Conservation (phyloP, 257 asterid species). For the Solanum corneliomulleri region DNA sequence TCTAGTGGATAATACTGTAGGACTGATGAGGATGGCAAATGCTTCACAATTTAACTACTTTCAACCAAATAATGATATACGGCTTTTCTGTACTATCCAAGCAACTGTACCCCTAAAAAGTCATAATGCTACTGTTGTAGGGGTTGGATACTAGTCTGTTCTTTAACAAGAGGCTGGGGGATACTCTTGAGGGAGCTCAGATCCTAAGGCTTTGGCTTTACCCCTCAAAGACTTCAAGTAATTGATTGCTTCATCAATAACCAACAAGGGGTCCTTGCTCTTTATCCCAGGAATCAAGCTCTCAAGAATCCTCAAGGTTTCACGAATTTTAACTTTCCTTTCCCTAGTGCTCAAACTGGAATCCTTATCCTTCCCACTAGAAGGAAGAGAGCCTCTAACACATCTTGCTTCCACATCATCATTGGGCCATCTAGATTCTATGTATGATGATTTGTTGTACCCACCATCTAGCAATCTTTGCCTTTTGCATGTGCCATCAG, state of each 20-base stretch:
- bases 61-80: not conserved
- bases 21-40: conserved; percentile 14
- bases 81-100: not conserved
- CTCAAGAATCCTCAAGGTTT: conserved; percentile 35
- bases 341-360: conserved; percentile 7
- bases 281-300: conserved; percentile 43
- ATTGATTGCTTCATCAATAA: conserved; percentile 55
- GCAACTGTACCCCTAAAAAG: not conserved
- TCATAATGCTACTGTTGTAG: not conserved
- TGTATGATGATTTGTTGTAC: conserved; percentile 40
- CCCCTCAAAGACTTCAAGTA: conserved; percentile 52
- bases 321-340: conserved; percentile 32
- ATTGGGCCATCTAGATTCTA: not conserved
- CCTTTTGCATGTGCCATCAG: conserved; percentile 46
- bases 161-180: not conserved
- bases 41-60: not conserved
- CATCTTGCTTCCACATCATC: conserved; percentile 23
- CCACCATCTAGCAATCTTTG: conserved; percentile 54
- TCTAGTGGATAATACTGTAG: conserved; percentile 21
- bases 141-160: not conserved
- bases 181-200: conserved; percentile 2
- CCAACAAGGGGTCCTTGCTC: conserved; percentile 42
- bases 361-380: not conserved
- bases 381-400: conserved; percentile 4
- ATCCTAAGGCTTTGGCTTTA: conserved; percentile 41